These are phyloP conservation scores for Melaleuca quinquenervia DNA, from an alignment of 345 rosid genomes.

Conservation along the genomic window DNA sequence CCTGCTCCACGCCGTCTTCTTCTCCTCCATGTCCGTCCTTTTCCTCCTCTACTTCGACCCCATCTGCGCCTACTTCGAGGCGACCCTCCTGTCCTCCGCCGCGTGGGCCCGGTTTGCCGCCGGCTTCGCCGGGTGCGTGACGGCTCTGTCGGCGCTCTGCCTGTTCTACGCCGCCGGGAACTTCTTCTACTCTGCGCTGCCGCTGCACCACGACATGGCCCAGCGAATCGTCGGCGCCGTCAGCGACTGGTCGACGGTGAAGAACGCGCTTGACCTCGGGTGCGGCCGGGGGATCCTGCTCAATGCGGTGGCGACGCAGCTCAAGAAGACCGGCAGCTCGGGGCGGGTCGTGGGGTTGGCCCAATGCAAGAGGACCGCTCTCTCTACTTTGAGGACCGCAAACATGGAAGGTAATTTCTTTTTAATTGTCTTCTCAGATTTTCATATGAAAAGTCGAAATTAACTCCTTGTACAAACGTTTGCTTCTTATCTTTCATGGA, in stretches of 20 bases:
- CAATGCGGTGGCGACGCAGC: constrained; percentile 89
- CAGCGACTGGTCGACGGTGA: constrained; percentile 81
- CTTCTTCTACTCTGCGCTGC: constrained; percentile 75
- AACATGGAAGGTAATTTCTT: constrained; percentile 56
- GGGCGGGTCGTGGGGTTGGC: constrained; percentile 95
- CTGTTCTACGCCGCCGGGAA: constrained; percentile 71
- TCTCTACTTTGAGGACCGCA: constrained; percentile 88
- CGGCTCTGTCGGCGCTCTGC: constrained; percentile 66
- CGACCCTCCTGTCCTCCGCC: constrained; percentile 23
- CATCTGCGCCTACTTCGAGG: constrained; percentile 39
- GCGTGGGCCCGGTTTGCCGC: constrained; percentile 56
- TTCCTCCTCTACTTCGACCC: constrained; percentile 65
- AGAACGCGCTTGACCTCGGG: constrained; percentile 80
- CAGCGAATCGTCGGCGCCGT: constrained; percentile 80
- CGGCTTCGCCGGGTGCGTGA: constrained; percentile 64
- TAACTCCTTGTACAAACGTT: background rate
- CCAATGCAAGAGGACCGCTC: constrained; percentile 60
- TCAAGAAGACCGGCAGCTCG: constrained; percentile 85
- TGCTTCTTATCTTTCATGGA: background rate
- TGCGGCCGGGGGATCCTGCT: constrained; percentile 91
- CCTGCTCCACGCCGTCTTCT: constrained; percentile 48
- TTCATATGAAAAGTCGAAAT: background rate
- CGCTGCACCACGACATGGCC: constrained; percentile 77
- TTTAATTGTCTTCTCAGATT: background rate
- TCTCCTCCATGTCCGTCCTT: constrained; percentile 50